Percentiles rank a stretch among this genome's conserved stretches.
These are phyloP conservation scores for Pouteria glomerata DNA, from an alignment of 148 eudicot species.

Conservation along the genomic window DNA sequence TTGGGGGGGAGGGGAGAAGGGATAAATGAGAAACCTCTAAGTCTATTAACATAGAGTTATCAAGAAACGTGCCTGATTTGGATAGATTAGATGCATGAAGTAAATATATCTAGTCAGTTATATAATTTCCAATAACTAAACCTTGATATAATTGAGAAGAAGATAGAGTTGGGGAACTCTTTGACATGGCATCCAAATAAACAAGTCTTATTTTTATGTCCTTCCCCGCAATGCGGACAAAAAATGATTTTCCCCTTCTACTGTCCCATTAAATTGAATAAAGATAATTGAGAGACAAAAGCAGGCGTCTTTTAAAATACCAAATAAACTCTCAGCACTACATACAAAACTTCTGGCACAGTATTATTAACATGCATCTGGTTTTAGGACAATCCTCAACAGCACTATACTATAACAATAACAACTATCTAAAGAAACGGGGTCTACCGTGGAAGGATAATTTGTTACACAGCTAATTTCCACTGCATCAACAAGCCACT, in stretches of 20 bases:
- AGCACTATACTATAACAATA: background rate
- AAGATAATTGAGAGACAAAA: background rate
- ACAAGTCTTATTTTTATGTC: background rate
- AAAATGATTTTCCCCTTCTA: no score
- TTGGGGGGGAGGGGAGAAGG: no score
- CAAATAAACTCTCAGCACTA: background rate
- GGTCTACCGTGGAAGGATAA: constrained; percentile 76
- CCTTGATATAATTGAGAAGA: background rate
- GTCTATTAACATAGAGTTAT: no score
- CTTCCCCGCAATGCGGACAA: background rate
- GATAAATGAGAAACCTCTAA: no score
- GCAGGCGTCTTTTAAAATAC: background rate
- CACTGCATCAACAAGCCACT: constrained; percentile 77
- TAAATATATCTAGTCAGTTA: no score
- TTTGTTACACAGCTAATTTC: constrained; percentile 80
- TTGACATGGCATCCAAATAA: background rate
- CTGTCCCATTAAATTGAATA: background rate
- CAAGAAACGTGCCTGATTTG: no score
- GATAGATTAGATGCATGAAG: no score
- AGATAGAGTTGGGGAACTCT: background rate
- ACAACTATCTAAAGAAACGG: background rate
- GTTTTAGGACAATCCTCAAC: background rate
- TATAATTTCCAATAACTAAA: background rate
- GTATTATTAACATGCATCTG: background rate
- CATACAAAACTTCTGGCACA: background rate